Evolutionary conservation across 106 monocot genomes (phyloP).

Genomic region (Alisma plantagoaquatica): DNA sequence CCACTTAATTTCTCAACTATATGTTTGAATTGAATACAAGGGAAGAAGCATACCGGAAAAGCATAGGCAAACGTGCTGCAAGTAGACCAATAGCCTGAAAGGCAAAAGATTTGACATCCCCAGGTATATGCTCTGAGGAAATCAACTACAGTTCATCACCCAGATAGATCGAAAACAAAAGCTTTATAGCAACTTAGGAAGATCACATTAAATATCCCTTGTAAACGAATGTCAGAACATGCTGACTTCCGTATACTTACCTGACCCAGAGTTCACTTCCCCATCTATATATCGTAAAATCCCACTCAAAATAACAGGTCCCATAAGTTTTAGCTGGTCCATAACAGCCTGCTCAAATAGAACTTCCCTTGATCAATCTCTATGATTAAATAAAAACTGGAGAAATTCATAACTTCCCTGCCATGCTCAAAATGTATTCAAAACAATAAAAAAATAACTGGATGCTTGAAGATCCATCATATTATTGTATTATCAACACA

Average conservation of each 20-base stretch:
- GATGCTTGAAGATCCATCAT: no score
- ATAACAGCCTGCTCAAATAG: slow-evolving; percentile 43
- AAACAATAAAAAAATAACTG: no score
- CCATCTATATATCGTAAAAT: slow-evolving; percentile 70
- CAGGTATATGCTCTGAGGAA: slow-evolving; percentile 29
- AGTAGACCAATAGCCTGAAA: slow-evolving; percentile 95
- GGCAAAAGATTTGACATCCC: slow-evolving; percentile 63
- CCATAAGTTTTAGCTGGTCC: slow-evolving; percentile 89
- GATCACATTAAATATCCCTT: neutral
- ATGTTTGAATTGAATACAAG: neutral
- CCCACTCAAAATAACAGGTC: slow-evolving; percentile 87
- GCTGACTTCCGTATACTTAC: slow-evolving; percentile 13
- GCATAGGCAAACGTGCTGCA: slow-evolving; percentile 85
- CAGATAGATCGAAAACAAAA: no score
- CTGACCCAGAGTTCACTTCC: slow-evolving; percentile 43
- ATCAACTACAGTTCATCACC: neutral
- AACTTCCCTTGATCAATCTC: no score
- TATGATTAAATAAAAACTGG: neutral
- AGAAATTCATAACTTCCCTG: neutral
- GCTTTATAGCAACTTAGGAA: no score
- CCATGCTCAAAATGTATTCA: no score
- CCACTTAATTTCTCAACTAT: neutral
- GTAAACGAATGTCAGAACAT: neutral
- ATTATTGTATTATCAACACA: no score
- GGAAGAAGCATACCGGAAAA: slow-evolving; percentile 56